Conservation (phyloP, 2,329 filamentous ascomycete genomes). For the Thielaviopsis euricoi region DNA sequence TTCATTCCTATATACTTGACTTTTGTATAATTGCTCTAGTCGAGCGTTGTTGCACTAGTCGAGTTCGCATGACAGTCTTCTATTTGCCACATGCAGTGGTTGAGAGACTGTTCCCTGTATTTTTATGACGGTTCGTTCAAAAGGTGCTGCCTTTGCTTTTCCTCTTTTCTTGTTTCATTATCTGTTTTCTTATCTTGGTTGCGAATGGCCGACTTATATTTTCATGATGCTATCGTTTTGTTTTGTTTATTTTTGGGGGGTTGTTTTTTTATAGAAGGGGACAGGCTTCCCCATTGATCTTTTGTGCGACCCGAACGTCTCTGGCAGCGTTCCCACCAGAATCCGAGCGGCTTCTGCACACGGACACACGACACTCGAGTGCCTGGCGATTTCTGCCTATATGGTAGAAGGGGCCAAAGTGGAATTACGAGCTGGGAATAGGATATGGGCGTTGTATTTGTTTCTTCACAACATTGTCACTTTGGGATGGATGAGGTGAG, state of each 20-base stretch:
- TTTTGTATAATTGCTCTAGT: neutral
- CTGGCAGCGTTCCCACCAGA: neutral
- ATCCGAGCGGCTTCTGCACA: neutral
- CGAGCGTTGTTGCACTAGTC: neutral
- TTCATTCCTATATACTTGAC: neutral
- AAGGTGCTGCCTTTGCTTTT: neutral
- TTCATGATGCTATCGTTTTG: neutral
- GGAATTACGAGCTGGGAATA: neutral
- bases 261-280: conserved; percentile 1
- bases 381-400: neutral
- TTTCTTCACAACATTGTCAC: conserved; percentile 2
- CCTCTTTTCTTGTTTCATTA: conserved; percentile 7
- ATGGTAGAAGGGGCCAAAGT: neutral
- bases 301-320: neutral
- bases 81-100: neutral
- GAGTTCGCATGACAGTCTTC: neutral
- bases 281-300: neutral
- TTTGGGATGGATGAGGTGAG: neutral
- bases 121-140: neutral
- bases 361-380: neutral
- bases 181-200: conserved; percentile 1
- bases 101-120: neutral
- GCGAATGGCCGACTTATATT: conserved; percentile 4
- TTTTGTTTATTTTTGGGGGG: conserved; percentile 5
- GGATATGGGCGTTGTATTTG: neutral